Base-by-base conservation (phyloP, 139 green algal genomes). In the Penium margaritaceum region DNA sequence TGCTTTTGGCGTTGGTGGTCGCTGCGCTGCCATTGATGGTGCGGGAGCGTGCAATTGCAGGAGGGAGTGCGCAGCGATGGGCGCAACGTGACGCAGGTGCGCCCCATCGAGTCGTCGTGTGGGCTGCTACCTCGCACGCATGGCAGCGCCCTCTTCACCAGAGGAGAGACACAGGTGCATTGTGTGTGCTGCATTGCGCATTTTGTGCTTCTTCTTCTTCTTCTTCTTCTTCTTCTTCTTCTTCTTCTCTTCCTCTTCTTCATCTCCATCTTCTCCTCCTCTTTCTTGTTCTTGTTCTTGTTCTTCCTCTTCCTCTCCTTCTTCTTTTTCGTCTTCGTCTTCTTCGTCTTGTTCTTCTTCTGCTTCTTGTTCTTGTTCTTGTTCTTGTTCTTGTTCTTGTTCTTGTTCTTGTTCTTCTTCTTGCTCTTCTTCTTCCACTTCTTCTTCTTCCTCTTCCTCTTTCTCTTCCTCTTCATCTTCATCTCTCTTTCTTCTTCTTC, bases 61-160 rank as follows among this genome's bases (percentile, higher is more conserved):
- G 77, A 80, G 70, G 44, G 62, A 5, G 30, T 36, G 15, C 39
- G 77, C 19, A 76, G 61, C 9, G 93, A 98, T 76, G 93, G 93
- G 5, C 84, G 93, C 14, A 78, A 74, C 1, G 39, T 86, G 0
- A 53, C 27, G 0, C 88, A 95, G 47, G 87, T 98, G 37, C 82
- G 93, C 0, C 88, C 89, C 43, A 98, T 98, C 68, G 81, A 67
- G 61, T 81, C 66, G 33, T 77, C 88, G 15, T 87, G 85, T 3
- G 64, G 72, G 9, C 38, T 94, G 62, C 84, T 97, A 62, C 92
- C 92, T 6, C 73, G 93, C 67, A 90, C 87, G 1, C 95, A 99
- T 80, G 95, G 95, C 71, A 90, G 78, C 58, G 84, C 88, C 6
- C 87, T 99, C 5, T 99, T 99, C 80, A 99, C 94, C 15, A 86